Evolutionary conservation across 2,329 filamentous ascomycete genomes (phyloP).

Genomic region (Sarocladiaceae sp.): DNA sequence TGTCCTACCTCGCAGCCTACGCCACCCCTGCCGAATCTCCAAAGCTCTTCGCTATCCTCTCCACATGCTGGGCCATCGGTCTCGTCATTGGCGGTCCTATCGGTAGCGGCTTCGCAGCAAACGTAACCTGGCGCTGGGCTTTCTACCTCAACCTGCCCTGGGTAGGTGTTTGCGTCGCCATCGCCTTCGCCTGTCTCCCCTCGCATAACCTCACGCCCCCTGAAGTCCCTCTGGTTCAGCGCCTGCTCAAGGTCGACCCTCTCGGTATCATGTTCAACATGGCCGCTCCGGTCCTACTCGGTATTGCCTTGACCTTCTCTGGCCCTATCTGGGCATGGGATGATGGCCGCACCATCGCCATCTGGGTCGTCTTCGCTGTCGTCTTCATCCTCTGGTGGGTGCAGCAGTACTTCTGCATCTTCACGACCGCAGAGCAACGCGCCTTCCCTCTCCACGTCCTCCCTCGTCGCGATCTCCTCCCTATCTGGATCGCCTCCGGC

Average conservation of each 20-base stretch:
- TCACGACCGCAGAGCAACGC: constrained; percentile 35
- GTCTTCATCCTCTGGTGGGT: constrained; percentile 35
- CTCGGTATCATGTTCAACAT: constrained; percentile 23
- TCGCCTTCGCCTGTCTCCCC: constrained; percentile 38
- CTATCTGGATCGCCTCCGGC: constrained; percentile 35
- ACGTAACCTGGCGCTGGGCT: constrained; percentile 37
- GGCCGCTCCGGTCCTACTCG: constrained; percentile 28
- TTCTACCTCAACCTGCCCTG: constrained; percentile 47
- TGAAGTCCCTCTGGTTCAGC: constrained; percentile 12
- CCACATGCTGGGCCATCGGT: constrained; percentile 19
- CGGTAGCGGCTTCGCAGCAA: constrained; percentile 27
- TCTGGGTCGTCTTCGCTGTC: constrained; percentile 40
- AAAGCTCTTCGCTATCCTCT: constrained; percentile 19
- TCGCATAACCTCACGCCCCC: constrained; percentile 21
- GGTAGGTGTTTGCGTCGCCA: constrained; percentile 32
- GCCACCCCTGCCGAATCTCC: constrained; percentile 18
- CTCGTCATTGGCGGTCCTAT: constrained; percentile 17
- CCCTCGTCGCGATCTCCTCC: constrained; percentile 25
- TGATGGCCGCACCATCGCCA: constrained; percentile 34
- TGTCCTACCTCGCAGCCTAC: constrained; percentile 20
- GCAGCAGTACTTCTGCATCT: constrained; percentile 39
- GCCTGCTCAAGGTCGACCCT: constrained; percentile 23
- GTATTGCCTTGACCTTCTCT: constrained; percentile 44
- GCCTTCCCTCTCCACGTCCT: constrained; percentile 40
- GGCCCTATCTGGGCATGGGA: constrained; percentile 44